Evolutionary conservation across 129 eudicot genomes (phyloP).

Genomic region (Apium graveolens): DNA sequence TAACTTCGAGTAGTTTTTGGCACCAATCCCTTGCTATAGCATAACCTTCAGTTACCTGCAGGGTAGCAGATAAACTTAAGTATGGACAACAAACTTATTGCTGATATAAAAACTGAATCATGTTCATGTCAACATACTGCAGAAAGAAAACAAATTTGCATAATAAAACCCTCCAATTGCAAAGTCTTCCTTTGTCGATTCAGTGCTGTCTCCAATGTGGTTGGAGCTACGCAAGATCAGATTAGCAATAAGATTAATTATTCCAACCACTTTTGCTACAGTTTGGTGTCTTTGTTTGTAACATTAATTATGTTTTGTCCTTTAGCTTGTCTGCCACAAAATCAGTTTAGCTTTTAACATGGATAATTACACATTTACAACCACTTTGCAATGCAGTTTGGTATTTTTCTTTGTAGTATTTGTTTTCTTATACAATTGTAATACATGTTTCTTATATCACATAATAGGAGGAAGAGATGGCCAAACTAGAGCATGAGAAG

Average conservation of each 20-base stretch:
- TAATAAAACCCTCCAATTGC: not conserved
- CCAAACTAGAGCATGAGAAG: slow-evolving; percentile 42
- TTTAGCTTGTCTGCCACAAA: not conserved
- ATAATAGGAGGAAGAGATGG: slow-evolving; percentile 41
- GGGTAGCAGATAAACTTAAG: not conserved
- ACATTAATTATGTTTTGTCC: not conserved
- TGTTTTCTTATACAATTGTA: not conserved
- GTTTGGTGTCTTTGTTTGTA: not conserved
- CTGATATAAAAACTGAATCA: not conserved
- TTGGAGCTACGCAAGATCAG: not conserved
- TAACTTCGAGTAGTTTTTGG: not conserved
- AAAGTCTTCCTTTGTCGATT: not conserved
- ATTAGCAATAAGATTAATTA: slow-evolving; percentile 2
- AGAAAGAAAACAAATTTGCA: not conserved
- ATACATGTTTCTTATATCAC: not conserved
- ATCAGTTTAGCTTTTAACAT: slow-evolving; percentile 2
- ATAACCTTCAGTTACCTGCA: not conserved
- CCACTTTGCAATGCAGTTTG: not conserved
- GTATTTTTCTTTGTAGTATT: not conserved
- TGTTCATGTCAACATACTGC: not conserved
- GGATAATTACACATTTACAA: not conserved
- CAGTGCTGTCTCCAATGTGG: not conserved
- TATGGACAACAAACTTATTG: not conserved
- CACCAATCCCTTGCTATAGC: not conserved
- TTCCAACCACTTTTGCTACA: not conserved